Base-by-base conservation (phyloP, 352 stramenopile genomes). In the Phytopythium montanum region DNA sequence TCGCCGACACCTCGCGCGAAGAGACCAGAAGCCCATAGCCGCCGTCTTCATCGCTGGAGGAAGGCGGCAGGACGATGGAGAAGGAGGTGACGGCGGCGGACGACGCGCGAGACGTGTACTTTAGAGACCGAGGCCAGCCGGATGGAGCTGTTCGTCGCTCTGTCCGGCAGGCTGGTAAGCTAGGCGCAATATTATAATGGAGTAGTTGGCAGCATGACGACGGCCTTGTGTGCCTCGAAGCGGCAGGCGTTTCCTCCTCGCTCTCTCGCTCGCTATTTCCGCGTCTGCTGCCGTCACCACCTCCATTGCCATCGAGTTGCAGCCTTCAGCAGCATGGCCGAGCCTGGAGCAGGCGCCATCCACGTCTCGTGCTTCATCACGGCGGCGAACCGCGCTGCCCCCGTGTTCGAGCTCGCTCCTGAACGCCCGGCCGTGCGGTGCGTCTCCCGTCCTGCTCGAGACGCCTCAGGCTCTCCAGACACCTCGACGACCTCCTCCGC, bases 361-460 rank as follows among this genome's bases (percentile, higher is more conserved):
- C 78, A 90, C 48, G 70, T 89, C 7, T 87, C 79, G 36, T 89
- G 79, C 68, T 89, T 84, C 55, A 69, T 90, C 57, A 90, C 74
- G n/a, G 76, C 74, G 42, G 79, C 79, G 23, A 92, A 88, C 60
- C 78, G 78, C 19, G 80, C 78, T 7, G 76, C 75, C 0, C 76
- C 82, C 0, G 70, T 89, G 42, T 87, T 90, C 53, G 75, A 89
- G 48, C 67, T 88, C 12, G 60, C 75, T 3, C 68, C 72, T 0
- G 66, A 83, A 8, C 70, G 65, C 28, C 68, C 72, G 25, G 80
- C 70, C 39, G 66, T 90, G 10, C 66, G 73, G 10, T 66, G 88
- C 13, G 67, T 76, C 16, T 78, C 65, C 46, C 80, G 78, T 18
- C 36, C 66, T 12, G 33, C 34, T 29, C 25, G 51, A n/a, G 36